Base-by-base conservation (phyloP, 345 rosid genomes). In the Barbarea vulgaris region DNA sequence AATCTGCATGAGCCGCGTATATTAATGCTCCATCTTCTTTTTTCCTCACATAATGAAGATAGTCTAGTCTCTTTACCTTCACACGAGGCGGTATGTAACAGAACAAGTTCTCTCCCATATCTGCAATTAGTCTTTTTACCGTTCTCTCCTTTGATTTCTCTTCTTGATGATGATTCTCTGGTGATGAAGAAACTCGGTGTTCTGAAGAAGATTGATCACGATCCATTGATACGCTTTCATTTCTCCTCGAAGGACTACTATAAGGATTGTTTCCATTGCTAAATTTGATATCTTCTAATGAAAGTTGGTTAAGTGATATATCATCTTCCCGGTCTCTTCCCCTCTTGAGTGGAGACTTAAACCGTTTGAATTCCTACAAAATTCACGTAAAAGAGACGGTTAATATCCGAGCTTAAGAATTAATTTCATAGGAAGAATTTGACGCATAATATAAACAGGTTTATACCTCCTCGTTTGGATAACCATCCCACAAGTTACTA, bases 1-100 rank as follows among this genome's bases (percentile, higher is more conserved):
- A 90, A 82, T 91, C 97, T 3, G 93, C 95, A 64, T 90, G 97
- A 10, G 92, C 92, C 9, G 70, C 85, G 4, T 86, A 88, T 28
- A 82, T 72, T 37, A 82, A 63, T 18, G 77, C 74, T 39, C 94
- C 96, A 25, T 84, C 83, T 24, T 86, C 88, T 61, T 50, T 81
- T 75, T 84, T 94, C 85, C 93, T 85, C 19, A 28, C 81, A 22
- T 88, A 87, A 12, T 86, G 93, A 70, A 89, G 87, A 74, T 88
- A 89, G 46, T 83, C 89, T 14, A 73, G 58, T 77, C 87, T 84
- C 81, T 83, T 89, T 34, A 83, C 42, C 44, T 79, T 88, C 64
- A 78, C 82, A 63, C 93, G 88, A 2, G 97, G 93, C 2, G 93
- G 89, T 65, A 89, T 86, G 79, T 89, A 94, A 50, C 63, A 54